A percentile compares a stretch with the other conserved stretches of the same genome.
Evolutionary conservation across 306 rosid genomes (phyloP).

Genomic region (Dicorynia guianensis): DNA sequence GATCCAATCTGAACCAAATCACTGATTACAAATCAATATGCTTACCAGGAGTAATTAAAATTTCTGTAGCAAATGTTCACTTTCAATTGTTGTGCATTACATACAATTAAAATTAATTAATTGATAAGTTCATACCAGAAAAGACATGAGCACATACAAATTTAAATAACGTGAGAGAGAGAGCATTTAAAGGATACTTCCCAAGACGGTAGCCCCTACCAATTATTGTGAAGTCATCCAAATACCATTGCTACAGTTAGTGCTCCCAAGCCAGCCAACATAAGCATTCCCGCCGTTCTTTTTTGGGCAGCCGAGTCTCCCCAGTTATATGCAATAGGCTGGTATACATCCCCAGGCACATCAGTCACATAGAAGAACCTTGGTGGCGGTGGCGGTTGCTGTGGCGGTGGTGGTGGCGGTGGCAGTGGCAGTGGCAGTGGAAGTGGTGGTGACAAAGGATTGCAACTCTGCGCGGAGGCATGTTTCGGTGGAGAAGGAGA

Average conservation of each 20-base stretch:
- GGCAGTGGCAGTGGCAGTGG: slow-evolving; percentile 44
- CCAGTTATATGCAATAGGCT: slow-evolving; percentile 36
- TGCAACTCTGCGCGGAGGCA: too few species aligned
- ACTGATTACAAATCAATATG: neutral
- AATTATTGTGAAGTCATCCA: slow-evolving; percentile 38
- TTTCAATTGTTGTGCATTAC: slow-evolving; percentile 35
- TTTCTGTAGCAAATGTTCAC: neutral
- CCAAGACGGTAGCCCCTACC: neutral
- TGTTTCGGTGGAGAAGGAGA: slow-evolving; percentile 22
- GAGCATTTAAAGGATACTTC: slow-evolving; percentile 29
- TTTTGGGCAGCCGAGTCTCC: slow-evolving; percentile 46
- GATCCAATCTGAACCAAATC: neutral
- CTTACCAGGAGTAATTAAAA: neutral
- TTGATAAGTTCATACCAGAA: slow-evolving; percentile 15
- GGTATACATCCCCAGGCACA: slow-evolving; percentile 56
- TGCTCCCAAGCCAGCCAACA: slow-evolving; percentile 48
- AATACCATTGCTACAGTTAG: slow-evolving; percentile 19
- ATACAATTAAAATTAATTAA: slow-evolving; percentile 26
- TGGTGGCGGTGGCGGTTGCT: slow-evolving; percentile 71
- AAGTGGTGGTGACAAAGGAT: slow-evolving; percentile 22
- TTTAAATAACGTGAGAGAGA: slow-evolving; percentile 30
- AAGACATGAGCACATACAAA: neutral
- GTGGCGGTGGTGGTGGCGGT: slow-evolving; percentile 20
- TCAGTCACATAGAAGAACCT: slow-evolving; percentile 75
- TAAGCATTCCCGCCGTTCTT: slow-evolving; percentile 36